These are phyloP conservation scores for Zostera marina DNA, from an alignment of 116 monocot species.

Conservation along the genomic window DNA sequence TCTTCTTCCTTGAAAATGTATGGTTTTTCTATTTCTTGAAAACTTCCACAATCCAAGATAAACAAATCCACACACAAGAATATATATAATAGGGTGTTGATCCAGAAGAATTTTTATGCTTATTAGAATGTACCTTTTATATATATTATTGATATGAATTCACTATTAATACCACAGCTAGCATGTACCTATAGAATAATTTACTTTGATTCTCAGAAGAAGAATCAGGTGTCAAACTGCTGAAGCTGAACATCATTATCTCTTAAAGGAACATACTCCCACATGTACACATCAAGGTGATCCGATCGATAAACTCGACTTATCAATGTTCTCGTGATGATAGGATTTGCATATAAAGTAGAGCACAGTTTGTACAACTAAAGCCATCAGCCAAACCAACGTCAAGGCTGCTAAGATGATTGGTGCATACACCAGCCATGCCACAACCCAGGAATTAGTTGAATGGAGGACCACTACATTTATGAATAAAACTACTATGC, in stretches of 20 bases:
- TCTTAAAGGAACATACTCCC: constrained; percentile 67
- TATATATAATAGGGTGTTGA: too few species aligned
- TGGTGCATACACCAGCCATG: constrained; percentile 17
- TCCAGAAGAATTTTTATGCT: too few species aligned
- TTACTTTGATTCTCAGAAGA: not conserved
- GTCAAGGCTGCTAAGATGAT: constrained; percentile 21
- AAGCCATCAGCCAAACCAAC: constrained; percentile 31
- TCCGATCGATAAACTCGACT: constrained; percentile 56
- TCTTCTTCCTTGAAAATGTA: not conserved
- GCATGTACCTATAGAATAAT: too few species aligned
- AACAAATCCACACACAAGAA: too few species aligned
- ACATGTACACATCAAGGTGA: constrained; percentile 79
- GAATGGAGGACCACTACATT: constrained; percentile 20
- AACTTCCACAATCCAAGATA: too few species aligned
- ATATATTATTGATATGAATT: too few species aligned
- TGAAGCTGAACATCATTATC: constrained; percentile 72
- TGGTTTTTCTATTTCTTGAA: too few species aligned
- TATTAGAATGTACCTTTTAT: too few species aligned
- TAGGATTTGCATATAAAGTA: constrained; percentile 94
- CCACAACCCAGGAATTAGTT: not conserved
- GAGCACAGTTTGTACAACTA: constrained; percentile 69
- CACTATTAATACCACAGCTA: too few species aligned
- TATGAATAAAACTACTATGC: constrained; percentile 44
- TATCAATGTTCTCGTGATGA: constrained; percentile 95
- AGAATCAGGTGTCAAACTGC: constrained; percentile 34